These are phyloP conservation scores for Elongisporangium prolatum DNA, from an alignment of 352 stramenopile species.

Conservation along the genomic window DNA sequence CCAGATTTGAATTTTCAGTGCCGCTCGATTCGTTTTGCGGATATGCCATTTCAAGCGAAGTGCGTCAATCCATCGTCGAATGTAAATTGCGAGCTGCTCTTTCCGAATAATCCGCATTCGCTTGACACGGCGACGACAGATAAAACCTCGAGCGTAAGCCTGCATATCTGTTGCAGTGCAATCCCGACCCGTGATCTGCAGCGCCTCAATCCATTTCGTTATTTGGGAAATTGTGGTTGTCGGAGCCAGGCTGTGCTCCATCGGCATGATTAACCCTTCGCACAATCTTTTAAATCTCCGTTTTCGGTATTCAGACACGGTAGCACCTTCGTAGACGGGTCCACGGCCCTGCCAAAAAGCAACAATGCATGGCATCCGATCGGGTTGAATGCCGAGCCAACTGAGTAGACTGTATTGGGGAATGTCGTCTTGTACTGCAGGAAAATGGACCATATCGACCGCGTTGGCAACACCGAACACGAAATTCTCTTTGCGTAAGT, in stretches of 20 bases:
- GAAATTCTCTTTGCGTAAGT: slow-evolving; percentile 20
- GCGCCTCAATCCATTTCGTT: slow-evolving; percentile 17
- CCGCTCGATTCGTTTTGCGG: slow-evolving; percentile 11
- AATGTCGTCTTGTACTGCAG: background rate
- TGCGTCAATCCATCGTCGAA: slow-evolving; percentile 20
- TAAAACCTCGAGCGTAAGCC: slow-evolving; percentile 6
- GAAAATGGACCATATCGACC: slow-evolving; percentile 9
- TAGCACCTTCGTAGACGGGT: background rate
- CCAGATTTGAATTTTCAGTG: slow-evolving; percentile 24
- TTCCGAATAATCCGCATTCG: slow-evolving; percentile 12
- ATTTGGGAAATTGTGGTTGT: slow-evolving; percentile 1
- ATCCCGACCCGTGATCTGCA: slow-evolving; percentile 5
- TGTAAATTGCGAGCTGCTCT: slow-evolving; percentile 8
- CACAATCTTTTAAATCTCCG: slow-evolving; percentile 13
- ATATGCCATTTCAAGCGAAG: slow-evolving; percentile 15
- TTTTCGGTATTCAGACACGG: background rate
- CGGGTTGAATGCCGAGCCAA: slow-evolving; percentile 16
- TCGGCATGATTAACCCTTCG: background rate
- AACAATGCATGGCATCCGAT: slow-evolving; percentile 23
- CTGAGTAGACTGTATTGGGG: slow-evolving; percentile 28
- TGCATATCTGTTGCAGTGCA: slow-evolving; percentile 15
- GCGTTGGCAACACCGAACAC: slow-evolving; percentile 20
- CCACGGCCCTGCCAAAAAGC: slow-evolving; percentile 32
- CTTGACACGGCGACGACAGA: slow-evolving; percentile 13
- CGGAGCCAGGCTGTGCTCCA: background rate